Evolutionary conservation across 768 basidiomycete genomes (phyloP), one percentile per base, ranked within the genome.

Genomic region (Lentinula lateritia): DNA sequence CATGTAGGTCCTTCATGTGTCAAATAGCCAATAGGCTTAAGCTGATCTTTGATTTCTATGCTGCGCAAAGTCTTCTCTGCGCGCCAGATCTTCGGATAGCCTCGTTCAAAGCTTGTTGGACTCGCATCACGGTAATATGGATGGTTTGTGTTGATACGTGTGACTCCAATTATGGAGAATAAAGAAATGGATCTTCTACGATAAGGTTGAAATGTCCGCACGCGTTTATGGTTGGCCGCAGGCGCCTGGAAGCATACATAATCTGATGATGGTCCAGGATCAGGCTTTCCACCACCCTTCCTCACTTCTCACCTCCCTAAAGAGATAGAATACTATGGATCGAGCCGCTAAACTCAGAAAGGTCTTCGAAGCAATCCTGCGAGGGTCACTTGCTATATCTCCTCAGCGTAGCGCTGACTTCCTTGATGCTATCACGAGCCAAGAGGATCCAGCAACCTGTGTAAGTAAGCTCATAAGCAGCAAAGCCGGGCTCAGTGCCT

Each of bases 401-500:
- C 42, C 57, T 2, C 42, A 23, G 42, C 42, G 57, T 38, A 45
- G 46, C 43, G 46, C 28, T 8, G 16, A 42, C 15, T 85, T 85
- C 63, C 69, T 85, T 1, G 76, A 85, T 60, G 80, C 77, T 6
- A 69, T 85, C 34, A 78, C 67, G 65, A 58, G 61, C 6, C 78
- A 80, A 54, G 66, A 70, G 4, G 78, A 83, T 38, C 70, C 77
- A 6, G 65, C 69, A 0, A 50, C 64, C 1, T 81, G 79, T 63
- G 62, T 81, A 48, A 65, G 70, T 63, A 74, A 70, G n/a, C 69
- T 85, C 8, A 69, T 75, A 6, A 67, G 65, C 28, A 45, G 56
- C 15, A 55, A 64, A 4, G 43, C 64, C 2, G 84, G 83, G 1
- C 70, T 80, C 2, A 35, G 58, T 8, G 66, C 75, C 1, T 54